These are phyloP conservation scores for Suhomyces sp. DNA, from an alignment of 805 yeast species.

Conservation along the genomic window DNA sequence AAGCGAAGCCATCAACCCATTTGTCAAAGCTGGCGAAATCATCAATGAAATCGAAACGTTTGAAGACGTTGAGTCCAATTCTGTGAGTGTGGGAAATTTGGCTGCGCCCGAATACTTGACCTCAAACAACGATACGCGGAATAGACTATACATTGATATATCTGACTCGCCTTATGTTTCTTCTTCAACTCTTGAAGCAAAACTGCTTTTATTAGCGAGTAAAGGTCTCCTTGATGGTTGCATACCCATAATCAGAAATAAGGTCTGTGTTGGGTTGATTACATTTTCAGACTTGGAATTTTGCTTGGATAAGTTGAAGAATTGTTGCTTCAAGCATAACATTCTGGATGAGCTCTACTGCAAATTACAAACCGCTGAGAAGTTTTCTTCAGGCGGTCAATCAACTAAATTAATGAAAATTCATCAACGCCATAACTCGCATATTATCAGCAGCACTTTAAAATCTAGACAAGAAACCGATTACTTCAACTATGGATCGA, in stretches of 20 bases:
- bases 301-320: conserved; percentile 45
- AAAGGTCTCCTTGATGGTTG: conserved; percentile 51
- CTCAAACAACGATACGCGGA: neutral
- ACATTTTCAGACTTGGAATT: conserved; percentile 52
- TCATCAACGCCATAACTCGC: conserved; percentile 2
- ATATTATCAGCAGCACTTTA: neutral
- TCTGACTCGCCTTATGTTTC: conserved; percentile 33
- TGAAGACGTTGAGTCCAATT: conserved; percentile 10
- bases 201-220: conserved; percentile 36
- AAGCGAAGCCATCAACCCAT: conserved; percentile 33
- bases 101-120: neutral
- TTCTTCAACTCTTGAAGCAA: conserved; percentile 27
- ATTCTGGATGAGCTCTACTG: conserved; percentile 30
- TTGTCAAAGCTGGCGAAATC: conserved; percentile 32
- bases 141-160: conserved; percentile 34
- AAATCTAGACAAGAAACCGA: conserved; percentile 11
- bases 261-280: conserved; percentile 42
- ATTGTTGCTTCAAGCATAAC: conserved; percentile 21
- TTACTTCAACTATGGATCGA: conserved; percentile 25
- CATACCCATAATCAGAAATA: conserved; percentile 42
- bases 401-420: neutral
- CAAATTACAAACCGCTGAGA: conserved; percentile 13
- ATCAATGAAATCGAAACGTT: conserved; percentile 20
- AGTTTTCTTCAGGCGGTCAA: neutral
- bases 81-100: neutral